These are phyloP conservation scores for Puya raimondii DNA, from an alignment of 176 grass and related monocot genomes.

Conservation along the genomic window DNA sequence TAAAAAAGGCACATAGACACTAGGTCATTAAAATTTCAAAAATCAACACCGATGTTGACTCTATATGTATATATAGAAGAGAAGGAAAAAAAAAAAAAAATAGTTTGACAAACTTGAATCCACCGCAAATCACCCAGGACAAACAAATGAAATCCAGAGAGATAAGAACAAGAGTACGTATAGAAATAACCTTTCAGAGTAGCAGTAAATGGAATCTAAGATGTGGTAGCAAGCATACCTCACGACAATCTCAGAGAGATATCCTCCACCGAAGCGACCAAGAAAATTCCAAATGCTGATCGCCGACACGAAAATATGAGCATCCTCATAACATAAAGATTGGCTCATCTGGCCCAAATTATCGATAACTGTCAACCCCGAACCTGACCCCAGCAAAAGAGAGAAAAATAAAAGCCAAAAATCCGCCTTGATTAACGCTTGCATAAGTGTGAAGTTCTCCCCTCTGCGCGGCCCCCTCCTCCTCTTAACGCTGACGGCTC, in stretches of 20 bases:
- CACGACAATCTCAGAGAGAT: conserved; percentile 79
- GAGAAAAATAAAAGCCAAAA: conserved; percentile 91
- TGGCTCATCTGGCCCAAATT: conserved; percentile 93
- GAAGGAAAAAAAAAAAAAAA: no score
- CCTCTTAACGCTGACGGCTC: conserved; percentile 72
- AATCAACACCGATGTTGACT: no score
- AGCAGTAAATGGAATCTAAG: no score
- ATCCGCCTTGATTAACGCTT: conserved; percentile 83
- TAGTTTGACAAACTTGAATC: no score
- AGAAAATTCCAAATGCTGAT: conserved; percentile 98
- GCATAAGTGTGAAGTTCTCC: conserved; percentile 83
- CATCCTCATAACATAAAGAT: conserved; percentile 58
- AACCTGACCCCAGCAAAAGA: conserved; percentile 70
- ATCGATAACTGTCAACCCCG: conserved; percentile 84
- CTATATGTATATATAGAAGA: no score
- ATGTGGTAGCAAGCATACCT: conserved; percentile 37
- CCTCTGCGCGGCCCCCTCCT: conserved; percentile 50
- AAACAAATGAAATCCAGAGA: no score
- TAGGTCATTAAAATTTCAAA: no score
- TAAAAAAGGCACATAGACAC: no score
- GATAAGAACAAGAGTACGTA: no score
- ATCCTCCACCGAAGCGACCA: conserved; percentile 76
- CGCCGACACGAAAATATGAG: conserved; percentile 85
- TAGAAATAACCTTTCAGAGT: no score
- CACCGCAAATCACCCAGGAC: no score